A percentile compares a stretch with the other conserved stretches of the same genome.
phyloP scores from a whole-genome alignment of 2,329 filamentous ascomycete species.

The Bimuria novae-zelandiae region DNA sequence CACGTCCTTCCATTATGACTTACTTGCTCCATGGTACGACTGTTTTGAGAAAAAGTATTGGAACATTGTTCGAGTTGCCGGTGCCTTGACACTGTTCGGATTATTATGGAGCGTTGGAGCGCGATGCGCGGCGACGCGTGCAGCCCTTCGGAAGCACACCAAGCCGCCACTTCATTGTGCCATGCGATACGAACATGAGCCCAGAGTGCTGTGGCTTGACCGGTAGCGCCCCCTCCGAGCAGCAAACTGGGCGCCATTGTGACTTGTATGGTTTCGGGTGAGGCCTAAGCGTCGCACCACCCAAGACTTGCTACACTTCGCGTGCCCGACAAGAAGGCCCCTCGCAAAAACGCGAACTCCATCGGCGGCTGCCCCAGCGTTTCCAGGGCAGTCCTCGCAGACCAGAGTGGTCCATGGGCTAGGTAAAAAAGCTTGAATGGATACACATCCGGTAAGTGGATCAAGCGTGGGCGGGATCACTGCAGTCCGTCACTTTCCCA shows the following conservation, averaged over 20 bases:
- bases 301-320: constrained; percentile 44
- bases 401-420: constrained; percentile 35
- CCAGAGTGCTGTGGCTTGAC: constrained; percentile 19
- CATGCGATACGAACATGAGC: constrained; percentile 27
- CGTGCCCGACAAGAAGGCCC: constrained; percentile 36
- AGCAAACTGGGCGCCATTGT: constrained; percentile 32
- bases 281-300: constrained; percentile 42
- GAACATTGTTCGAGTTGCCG: constrained; percentile 12
- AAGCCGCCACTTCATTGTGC: constrained; percentile 31
- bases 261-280: constrained; percentile 42
- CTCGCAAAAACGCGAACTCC: constrained; percentile 24
- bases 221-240: constrained; percentile 40
- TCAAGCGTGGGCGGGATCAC: constrained; percentile 39
- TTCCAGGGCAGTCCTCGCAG: constrained; percentile 30
- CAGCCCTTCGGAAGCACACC: constrained; percentile 30
- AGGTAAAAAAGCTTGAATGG: constrained; percentile 40
- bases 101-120: not conserved
- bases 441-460: constrained; percentile 34
- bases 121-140: constrained; percentile 9
- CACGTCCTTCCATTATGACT: not conserved
- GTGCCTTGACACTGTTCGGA: not conserved
- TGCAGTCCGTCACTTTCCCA: constrained; percentile 35
- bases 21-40: not conserved
- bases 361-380: constrained; percentile 35
- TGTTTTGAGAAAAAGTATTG: not conserved